These are phyloP conservation scores for Monosporascus sp. DNA, from an alignment of 2,329 filamentous ascomycete genomes.

Conservation along the genomic window DNA sequence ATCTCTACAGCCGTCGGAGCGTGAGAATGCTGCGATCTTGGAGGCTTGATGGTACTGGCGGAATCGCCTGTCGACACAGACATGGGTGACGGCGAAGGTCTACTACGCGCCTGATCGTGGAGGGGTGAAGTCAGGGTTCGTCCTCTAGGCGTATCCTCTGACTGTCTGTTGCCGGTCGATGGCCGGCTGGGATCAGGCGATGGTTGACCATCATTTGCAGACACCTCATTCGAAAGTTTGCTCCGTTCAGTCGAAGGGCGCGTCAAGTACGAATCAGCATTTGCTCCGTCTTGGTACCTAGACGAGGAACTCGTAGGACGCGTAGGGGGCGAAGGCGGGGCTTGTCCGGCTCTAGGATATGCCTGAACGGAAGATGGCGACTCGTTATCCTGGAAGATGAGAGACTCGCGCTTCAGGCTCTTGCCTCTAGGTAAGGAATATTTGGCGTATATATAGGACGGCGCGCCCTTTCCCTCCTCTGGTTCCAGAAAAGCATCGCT, in stretches of 20 bases:
- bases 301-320: constrained; percentile 53
- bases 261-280: constrained; percentile 34
- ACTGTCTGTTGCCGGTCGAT: constrained; percentile 38
- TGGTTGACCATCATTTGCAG: constrained; percentile 33
- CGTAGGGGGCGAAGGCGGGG: constrained; percentile 58
- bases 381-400: constrained; percentile 50
- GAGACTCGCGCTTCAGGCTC: constrained; percentile 63
- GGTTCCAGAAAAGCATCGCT: constrained; percentile 61
- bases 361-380: constrained; percentile 43
- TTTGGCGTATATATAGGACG: constrained; percentile 82
- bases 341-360: constrained; percentile 35
- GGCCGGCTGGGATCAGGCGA: constrained; percentile 41
- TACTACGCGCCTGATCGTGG: constrained; percentile 35
- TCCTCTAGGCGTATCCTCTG: constrained; percentile 45
- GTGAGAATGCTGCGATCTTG: constrained; percentile 38
- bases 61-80: constrained; percentile 49
- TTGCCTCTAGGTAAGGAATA: constrained; percentile 81
- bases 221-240: constrained; percentile 45
- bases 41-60: constrained; percentile 46
- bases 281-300: constrained; percentile 26
- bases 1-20: constrained; percentile 61
- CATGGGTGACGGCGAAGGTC: constrained; percentile 42
- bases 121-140: constrained; percentile 33
- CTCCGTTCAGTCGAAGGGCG: constrained; percentile 46
- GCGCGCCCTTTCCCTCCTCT: constrained; percentile 46